Evolutionary conservation across 2,329 filamentous ascomycete species (phyloP).

Genomic region (Parastagonospora nodorum): DNA sequence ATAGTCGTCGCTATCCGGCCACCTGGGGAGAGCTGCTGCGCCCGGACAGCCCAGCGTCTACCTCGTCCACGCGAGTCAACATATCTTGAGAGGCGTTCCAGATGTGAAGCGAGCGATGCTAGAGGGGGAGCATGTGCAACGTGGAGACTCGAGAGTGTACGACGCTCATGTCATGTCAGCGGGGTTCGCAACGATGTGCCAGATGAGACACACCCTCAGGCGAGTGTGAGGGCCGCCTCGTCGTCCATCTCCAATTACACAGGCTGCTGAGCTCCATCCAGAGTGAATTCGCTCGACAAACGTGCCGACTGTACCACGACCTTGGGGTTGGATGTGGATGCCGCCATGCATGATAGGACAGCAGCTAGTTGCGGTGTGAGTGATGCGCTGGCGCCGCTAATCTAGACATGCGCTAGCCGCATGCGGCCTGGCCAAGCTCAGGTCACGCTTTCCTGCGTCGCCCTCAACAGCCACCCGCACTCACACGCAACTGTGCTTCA

Average conservation of each 20-base stretch:
- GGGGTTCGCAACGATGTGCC: slow-evolving; percentile 23
- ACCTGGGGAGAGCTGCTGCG: slow-evolving; percentile 16
- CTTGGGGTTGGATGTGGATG: slow-evolving; percentile 42
- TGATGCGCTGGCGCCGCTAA: slow-evolving; percentile 45
- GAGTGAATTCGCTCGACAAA: slow-evolving; percentile 35
- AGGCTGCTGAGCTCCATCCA: slow-evolving; percentile 18
- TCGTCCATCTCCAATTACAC: slow-evolving; percentile 18
- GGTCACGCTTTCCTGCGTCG: slow-evolving; percentile 35
- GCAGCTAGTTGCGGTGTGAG: slow-evolving; percentile 41
- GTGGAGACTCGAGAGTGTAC: slow-evolving; percentile 46
- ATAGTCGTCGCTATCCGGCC: slow-evolving; percentile 28
- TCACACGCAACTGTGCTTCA: slow-evolving; percentile 19
- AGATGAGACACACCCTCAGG: slow-evolving; percentile 23
- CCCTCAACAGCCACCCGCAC: slow-evolving; percentile 34
- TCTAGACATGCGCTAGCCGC: too few relatives aligned
- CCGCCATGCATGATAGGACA: slow-evolving; percentile 37
- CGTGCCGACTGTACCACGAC: slow-evolving; percentile 43
- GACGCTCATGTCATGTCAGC: slow-evolving; percentile 43
- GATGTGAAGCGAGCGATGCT: slow-evolving; percentile 24
- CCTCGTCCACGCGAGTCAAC: slow-evolving; percentile 19
- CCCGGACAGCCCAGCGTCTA: slow-evolving; percentile 17
- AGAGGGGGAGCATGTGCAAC: slow-evolving; percentile 37
- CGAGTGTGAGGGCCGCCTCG: slow-evolving; percentile 18
- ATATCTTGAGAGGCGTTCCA: slow-evolving; percentile 15
- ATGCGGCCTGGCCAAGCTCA: slow-evolving; percentile 12